Evolutionary conservation across 1,284 basidiomycete genomes (phyloP).

Genomic region (Athelia psychrophila): DNA sequence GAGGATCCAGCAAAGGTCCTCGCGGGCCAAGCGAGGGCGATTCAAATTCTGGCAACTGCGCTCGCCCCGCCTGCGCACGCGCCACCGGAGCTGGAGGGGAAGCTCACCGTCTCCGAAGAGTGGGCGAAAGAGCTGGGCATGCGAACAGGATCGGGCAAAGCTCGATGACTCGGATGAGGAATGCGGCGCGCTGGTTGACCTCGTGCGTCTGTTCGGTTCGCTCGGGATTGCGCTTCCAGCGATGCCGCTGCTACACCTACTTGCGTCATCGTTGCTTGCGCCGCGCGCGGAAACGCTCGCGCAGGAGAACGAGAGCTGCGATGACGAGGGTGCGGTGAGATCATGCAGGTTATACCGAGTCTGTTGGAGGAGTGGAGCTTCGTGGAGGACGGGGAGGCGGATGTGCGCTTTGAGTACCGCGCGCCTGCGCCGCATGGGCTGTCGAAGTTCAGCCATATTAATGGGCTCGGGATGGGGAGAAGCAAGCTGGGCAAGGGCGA

Average conservation of each 20-base stretch:
- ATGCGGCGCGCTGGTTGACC: constrained; percentile 67
- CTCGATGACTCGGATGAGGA: constrained; percentile 70
- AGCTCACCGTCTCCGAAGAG: constrained; percentile 68
- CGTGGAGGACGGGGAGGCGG: constrained; percentile 35
- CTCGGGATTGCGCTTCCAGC: constrained; percentile 48
- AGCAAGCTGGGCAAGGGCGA: constrained; percentile 23
- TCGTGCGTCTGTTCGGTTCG: constrained; percentile 76
- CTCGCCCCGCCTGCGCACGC: constrained; percentile 70
- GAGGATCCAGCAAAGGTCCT: constrained; percentile 71
- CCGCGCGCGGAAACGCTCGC: constrained; percentile 46
- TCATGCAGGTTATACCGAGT: constrained; percentile 47
- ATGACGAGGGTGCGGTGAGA: too few species aligned
- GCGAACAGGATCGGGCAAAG: constrained; percentile 72
- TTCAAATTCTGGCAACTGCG: constrained; percentile 69
- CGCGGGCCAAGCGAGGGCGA: constrained; percentile 62
- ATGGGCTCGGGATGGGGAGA: constrained; percentile 14
- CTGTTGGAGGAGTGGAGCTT: constrained; percentile 54
- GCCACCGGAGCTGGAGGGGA: constrained; percentile 79
- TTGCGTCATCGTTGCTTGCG: constrained; percentile 47
- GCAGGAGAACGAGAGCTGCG: constrained; percentile 23
- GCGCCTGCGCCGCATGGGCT: constrained; percentile 23
- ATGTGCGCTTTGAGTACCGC: constrained; percentile 60
- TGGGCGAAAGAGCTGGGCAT: constrained; percentile 73
- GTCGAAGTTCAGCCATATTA: constrained; percentile 14
- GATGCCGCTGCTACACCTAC: constrained; percentile 47